Percentiles rank a stretch among this genome's conserved stretches.
Conservation (phyloP, 2,329 filamentous ascomycete species). For the Chlorencoelia australis region DNA sequence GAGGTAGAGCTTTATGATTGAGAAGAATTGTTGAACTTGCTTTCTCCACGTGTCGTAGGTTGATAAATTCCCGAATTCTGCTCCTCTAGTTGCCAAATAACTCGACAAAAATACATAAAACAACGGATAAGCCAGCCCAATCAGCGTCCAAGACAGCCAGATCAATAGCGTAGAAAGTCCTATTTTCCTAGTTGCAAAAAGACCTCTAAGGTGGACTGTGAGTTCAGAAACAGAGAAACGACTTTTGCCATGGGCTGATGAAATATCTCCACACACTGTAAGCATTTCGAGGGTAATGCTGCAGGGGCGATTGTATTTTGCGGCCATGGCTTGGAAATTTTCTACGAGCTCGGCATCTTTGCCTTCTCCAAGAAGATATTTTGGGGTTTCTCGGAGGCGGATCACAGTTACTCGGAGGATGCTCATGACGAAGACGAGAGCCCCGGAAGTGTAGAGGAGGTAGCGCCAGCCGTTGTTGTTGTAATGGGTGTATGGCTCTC, state of each 20-base stretch:
- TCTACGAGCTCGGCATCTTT: constrained; percentile 40
- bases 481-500: constrained; percentile 33
- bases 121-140: constrained; percentile 63
- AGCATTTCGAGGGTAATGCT: constrained; percentile 40
- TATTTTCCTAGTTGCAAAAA: constrained; percentile 53
- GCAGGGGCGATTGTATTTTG: constrained; percentile 42
- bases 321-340: constrained; percentile 38
- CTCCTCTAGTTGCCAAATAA: constrained; percentile 53
- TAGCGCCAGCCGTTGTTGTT: constrained; percentile 50
- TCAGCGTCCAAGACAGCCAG: constrained; percentile 59
- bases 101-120: constrained; percentile 64
- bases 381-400: constrained; percentile 44
- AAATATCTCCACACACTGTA: constrained; percentile 33
- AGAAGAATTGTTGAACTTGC: too few species aligned
- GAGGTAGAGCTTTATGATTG: too few species aligned
- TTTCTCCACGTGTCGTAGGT: constrained; percentile 58
- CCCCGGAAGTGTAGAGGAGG: constrained; percentile 42
- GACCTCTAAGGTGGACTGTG: constrained; percentile 47
- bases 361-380: constrained; percentile 44
- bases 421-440: constrained; percentile 43
- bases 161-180: constrained; percentile 52
- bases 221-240: constrained; percentile 28
- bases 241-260: constrained; percentile 23
- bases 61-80: constrained; percentile 40
- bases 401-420: constrained; percentile 44